These are phyloP conservation scores for Buxus sempervirens DNA, from an alignment of 164 flowering plant genomes.

Conservation along the genomic window DNA sequence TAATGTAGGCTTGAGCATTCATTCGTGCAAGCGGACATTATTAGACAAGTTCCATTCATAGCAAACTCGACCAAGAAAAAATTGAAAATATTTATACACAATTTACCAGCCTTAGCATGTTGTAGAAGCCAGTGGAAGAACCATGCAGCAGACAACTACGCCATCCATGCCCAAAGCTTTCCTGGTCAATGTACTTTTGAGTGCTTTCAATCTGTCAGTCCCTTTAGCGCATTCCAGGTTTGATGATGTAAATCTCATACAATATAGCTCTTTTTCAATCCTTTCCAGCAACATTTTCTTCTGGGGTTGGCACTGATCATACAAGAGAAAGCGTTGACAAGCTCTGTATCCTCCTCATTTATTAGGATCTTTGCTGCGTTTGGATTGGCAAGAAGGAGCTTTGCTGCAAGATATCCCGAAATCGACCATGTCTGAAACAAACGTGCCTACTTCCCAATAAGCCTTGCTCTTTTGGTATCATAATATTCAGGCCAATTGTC, in stretches of 20 bases:
- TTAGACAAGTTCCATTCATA: too few species aligned
- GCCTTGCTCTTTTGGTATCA: constrained; percentile 69
- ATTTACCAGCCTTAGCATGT: too few species aligned
- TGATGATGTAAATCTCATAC: constrained; percentile 32
- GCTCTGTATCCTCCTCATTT: constrained; percentile 70
- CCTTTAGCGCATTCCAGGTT: not conserved
- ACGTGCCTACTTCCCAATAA: constrained; percentile 81
- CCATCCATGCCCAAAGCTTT: not conserved
- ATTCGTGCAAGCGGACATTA: too few species aligned
- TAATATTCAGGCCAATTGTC: constrained; percentile 96
- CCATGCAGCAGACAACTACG: too few species aligned
- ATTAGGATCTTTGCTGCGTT: constrained; percentile 56
- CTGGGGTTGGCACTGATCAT: constrained; percentile 62
- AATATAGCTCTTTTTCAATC: constrained; percentile 41
- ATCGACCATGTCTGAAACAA: constrained; percentile 88
- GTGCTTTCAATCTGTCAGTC: too few species aligned
- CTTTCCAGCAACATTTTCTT: constrained; percentile 58
- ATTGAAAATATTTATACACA: too few species aligned
- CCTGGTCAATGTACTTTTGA: not conserved
- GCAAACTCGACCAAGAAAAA: too few species aligned
- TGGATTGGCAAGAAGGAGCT: constrained; percentile 70
- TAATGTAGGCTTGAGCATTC: too few species aligned
- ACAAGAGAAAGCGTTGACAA: constrained; percentile 59
- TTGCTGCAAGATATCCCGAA: constrained; percentile 80
- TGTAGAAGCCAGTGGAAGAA: too few species aligned